A percentile compares a stretch with the other conserved stretches of the same genome.
Conservation (phyloP, 164 flowering plant species). For the Berberis vulgaris region DNA sequence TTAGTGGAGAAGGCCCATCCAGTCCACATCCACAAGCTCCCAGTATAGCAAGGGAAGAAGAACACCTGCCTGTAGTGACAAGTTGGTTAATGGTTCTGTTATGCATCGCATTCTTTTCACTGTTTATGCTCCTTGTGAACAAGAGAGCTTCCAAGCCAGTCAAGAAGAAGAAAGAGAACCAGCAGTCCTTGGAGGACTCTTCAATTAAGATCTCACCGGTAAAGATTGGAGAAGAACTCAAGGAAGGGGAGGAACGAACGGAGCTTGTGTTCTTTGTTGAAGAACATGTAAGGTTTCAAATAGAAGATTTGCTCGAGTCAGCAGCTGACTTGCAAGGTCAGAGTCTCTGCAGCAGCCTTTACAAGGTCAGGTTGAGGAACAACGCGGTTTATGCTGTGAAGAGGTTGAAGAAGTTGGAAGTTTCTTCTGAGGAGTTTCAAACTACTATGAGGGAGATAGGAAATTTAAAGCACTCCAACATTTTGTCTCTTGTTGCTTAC, state of each 20-base stretch:
- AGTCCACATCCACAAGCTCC: not conserved
- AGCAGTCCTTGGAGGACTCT: slow-evolving; percentile 17
- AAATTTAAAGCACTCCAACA: slow-evolving; percentile 46
- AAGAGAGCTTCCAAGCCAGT: slow-evolving; percentile 7
- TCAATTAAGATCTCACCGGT: slow-evolving; percentile 5
- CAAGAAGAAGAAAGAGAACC: slow-evolving; percentile 15
- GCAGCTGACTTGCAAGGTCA: slow-evolving; percentile 40
- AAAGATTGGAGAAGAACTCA: slow-evolving; percentile 12
- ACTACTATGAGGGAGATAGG: slow-evolving; percentile 37
- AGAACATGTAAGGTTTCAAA: slow-evolving; percentile 28
- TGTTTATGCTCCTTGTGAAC: slow-evolving; percentile 11
- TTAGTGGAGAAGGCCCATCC: not conserved
- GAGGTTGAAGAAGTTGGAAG: slow-evolving; percentile 46
- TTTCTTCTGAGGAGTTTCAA: slow-evolving; percentile 33
- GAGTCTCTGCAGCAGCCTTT: slow-evolving; percentile 44
- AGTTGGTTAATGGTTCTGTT: slow-evolving; percentile 6
- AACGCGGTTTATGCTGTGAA: slow-evolving; percentile 36
- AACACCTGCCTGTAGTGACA: too few relatives aligned
- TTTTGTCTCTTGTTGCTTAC: slow-evolving; percentile 39
- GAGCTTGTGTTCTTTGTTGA: slow-evolving; percentile 46
- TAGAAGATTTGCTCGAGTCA: slow-evolving; percentile 45
- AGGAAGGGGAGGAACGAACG: slow-evolving; percentile 11
- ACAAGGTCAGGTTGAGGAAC: slow-evolving; percentile 40
- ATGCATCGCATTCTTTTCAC: slow-evolving; percentile 8
- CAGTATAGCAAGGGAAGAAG: too few relatives aligned